phyloP scores from a whole-genome alignment of 2,329 filamentous ascomycete species.

The Botryotinia narcissicola region DNA sequence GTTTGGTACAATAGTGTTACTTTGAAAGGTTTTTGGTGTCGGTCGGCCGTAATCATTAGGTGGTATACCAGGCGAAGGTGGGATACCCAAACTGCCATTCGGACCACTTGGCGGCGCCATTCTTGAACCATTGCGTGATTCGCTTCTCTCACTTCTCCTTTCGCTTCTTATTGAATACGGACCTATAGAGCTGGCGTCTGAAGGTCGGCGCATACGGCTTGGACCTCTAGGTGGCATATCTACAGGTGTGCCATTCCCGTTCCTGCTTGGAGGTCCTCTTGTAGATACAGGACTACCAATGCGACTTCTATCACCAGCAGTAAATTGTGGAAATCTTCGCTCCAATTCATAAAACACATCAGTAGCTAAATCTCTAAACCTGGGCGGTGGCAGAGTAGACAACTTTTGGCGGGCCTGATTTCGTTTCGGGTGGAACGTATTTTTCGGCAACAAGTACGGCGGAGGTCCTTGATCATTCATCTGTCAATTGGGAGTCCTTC shows the following conservation, averaged over 20 bases:
- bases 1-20: constrained; percentile 94
- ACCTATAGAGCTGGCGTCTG: constrained; percentile 57
- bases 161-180: constrained; percentile 41
- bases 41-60: constrained; percentile 71
- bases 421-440: constrained; percentile 90
- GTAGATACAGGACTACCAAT: constrained; percentile 66
- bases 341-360: constrained; percentile 97
- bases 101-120: constrained; percentile 38
- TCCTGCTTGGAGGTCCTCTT: constrained; percentile 56
- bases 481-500: constrained; percentile 51
- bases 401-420: constrained; percentile 97
- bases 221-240: constrained; percentile 55
- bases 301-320: constrained; percentile 65
- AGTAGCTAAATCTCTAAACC: constrained; percentile 88
- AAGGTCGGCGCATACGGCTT: constrained; percentile 47
- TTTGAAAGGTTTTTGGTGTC: constrained; percentile 85
- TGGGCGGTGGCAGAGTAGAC: constrained; percentile 78
- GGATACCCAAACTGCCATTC: constrained; percentile 50
- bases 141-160: constrained; percentile 20
- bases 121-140: constrained; percentile 39
- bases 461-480: constrained; percentile 55
- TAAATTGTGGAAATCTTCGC: constrained; percentile 80
- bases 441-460: constrained; percentile 76
- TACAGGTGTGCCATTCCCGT: constrained; percentile 56
- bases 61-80: constrained; percentile 56